Percentiles rank a stretch among this genome's conserved stretches.
These are phyloP conservation scores for Populus simonii DNA, from an alignment of 345 rosid species.

Conservation along the genomic window DNA sequence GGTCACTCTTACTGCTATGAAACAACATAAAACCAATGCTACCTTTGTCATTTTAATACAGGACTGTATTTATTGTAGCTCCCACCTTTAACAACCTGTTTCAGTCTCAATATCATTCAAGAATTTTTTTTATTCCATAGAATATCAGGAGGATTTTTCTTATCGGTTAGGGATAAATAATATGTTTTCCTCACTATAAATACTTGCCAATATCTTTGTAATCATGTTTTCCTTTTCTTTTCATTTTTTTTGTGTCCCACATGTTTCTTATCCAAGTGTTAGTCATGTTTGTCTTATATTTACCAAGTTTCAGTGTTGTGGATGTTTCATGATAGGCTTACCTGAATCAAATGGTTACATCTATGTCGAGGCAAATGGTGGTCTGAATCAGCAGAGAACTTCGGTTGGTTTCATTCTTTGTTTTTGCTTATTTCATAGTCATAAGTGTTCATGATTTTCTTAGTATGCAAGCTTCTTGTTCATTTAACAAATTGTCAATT, in stretches of 20 bases:
- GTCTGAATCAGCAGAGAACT: constrained; percentile 96
- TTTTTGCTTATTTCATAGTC: not conserved
- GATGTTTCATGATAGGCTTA: constrained; percentile 47
- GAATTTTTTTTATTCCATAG: not conserved
- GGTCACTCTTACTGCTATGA: not conserved
- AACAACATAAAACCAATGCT: not conserved
- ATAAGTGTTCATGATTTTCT: not conserved
- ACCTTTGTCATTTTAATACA: not conserved
- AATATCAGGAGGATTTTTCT: not conserved
- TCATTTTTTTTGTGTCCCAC: not conserved
- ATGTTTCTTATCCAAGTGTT: not conserved
- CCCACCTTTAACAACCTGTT: not conserved
- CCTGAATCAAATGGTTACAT: constrained; percentile 96
- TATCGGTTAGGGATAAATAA: not conserved
- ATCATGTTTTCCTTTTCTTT: not conserved
- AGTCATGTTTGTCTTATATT: not conserved
- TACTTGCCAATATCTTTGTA: not conserved
- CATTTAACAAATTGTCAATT: constrained; percentile 21
- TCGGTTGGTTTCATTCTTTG: constrained; percentile 68
- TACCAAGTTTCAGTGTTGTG: not conserved
- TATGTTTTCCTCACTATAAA: not conserved
- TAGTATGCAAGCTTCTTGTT: not conserved
- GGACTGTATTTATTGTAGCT: not conserved
- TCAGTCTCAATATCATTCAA: not conserved
- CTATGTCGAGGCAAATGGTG: constrained; percentile 97